Evolutionary conservation across 2,329 filamentous ascomycete genomes (phyloP).

Genomic region (Chalara sp.): DNA sequence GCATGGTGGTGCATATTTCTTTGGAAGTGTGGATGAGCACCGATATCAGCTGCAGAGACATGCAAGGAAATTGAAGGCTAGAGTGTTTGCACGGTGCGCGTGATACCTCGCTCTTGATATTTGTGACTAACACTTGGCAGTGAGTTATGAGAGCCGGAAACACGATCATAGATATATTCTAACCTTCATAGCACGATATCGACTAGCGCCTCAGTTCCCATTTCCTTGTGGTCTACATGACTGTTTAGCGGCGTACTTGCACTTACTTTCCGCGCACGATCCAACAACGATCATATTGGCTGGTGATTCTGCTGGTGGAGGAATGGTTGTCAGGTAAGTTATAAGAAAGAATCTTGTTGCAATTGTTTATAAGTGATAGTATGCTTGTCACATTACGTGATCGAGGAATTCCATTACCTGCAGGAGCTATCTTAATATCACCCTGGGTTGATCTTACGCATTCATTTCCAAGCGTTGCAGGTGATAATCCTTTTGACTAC

Average conservation of each 20-base stretch:
- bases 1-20: conserved; percentile 92
- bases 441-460: conserved; percentile 96
- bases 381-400: conserved; percentile 78
- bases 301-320: conserved; percentile 89
- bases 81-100: conserved; percentile 66
- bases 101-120: conserved; percentile 3
- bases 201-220: conserved; percentile 86
- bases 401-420: conserved; percentile 74
- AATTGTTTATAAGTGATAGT: conserved; percentile 24
- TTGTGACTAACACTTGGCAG: conserved; percentile 10
- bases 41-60: conserved; percentile 97
- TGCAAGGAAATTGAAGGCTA: conserved; percentile 85
- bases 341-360: background rate
- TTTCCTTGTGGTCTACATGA: conserved; percentile 92
- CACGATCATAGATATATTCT: conserved; percentile 1
- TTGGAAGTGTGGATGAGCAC: conserved; percentile 92
- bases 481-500: conserved; percentile 71
- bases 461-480: conserved; percentile 84
- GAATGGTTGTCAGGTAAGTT: conserved; percentile 66
- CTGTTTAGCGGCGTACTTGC: conserved; percentile 80
- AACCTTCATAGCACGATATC: conserved; percentile 54
- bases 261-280: conserved; percentile 69
- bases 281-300: conserved; percentile 79
- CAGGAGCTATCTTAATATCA: conserved; percentile 83
- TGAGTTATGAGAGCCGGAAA: conserved; percentile 10